phyloP scores from a whole-genome alignment of 2,329 filamentous ascomycete genomes.

The Zarea fungicola region DNA sequence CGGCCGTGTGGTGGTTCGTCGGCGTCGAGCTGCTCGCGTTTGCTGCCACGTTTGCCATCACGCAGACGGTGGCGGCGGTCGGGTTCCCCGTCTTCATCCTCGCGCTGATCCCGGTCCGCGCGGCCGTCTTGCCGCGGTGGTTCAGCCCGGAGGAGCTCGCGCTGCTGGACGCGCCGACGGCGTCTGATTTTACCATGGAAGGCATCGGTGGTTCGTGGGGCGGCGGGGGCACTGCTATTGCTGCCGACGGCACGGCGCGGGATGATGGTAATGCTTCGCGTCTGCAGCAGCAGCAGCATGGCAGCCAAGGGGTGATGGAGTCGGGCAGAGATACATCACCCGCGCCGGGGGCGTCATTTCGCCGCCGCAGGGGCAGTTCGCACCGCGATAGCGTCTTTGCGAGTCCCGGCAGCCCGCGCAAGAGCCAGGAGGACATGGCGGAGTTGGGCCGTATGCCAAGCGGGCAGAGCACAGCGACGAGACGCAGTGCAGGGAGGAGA shows the following conservation, averaged over 20 bases:
- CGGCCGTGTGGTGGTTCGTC: conserved; percentile 68
- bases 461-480: conserved; percentile 25
- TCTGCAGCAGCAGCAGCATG: conserved; percentile 8
- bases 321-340: background rate
- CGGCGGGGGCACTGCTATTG: conserved; percentile 20
- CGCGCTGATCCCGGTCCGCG: conserved; percentile 60
- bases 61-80: conserved; percentile 76
- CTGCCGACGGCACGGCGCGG: conserved; percentile 17
- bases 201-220: conserved; percentile 62
- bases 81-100: conserved; percentile 75
- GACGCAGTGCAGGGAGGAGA: conserved; percentile 22
- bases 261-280: conserved; percentile 14
- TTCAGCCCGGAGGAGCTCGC: conserved; percentile 57
- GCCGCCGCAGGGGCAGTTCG: conserved; percentile 9
- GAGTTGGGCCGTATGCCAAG: conserved; percentile 28
- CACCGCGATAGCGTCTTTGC: conserved; percentile 23
- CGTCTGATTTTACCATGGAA: conserved; percentile 71
- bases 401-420: conserved; percentile 23
- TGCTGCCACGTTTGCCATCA: conserved; percentile 75
- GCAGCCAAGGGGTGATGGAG: background rate
- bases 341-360: conserved; percentile 1
- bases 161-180: conserved; percentile 66
- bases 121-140: conserved; percentile 56
- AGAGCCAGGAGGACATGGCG: conserved; percentile 30
- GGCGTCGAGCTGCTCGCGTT: conserved; percentile 64